phyloP scores from a whole-genome alignment of 2,329 filamentous ascomycete genomes.

The Pseudogymnoascus sp. region DNA sequence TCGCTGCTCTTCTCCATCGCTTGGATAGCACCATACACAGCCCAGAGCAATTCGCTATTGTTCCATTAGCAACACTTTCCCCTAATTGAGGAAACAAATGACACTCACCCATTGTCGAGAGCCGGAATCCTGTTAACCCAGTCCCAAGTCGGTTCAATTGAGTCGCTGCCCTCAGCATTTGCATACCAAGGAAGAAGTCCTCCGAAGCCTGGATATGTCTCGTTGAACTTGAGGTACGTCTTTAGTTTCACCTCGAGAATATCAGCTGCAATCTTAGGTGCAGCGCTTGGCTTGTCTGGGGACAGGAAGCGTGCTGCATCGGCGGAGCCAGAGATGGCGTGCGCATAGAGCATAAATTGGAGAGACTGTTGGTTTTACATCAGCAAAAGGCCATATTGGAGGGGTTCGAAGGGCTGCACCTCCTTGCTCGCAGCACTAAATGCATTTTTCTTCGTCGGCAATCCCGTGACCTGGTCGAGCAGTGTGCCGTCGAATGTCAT shows the following conservation, averaged over 20 bases:
- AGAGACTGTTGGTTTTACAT: constrained; percentile 25
- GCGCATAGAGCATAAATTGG: constrained; percentile 37
- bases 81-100: not conserved
- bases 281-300: constrained; percentile 27
- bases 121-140: constrained; percentile 34
- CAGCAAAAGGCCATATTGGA: not conserved
- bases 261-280: constrained; percentile 28
- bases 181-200: constrained; percentile 35
- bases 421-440: constrained; percentile 35
- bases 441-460: constrained; percentile 28
- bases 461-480: constrained; percentile 32
- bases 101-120: constrained; percentile 33
- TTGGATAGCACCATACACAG: constrained; percentile 34
- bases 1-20: constrained; percentile 27
- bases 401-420: constrained; percentile 14
- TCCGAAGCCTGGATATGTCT: constrained; percentile 34
- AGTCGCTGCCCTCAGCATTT: constrained; percentile 17
- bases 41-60: constrained; percentile 34
- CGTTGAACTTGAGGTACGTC: constrained; percentile 34
- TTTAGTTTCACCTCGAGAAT: constrained; percentile 34
- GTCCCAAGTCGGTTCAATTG: constrained; percentile 28
- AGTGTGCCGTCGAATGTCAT: constrained; percentile 36
- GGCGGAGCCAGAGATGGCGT: constrained; percentile 31
- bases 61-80: not conserved
- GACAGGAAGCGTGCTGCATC: constrained; percentile 34